phyloP scores from a whole-genome alignment of 2,329 filamentous ascomycete genomes.

The Orbilia oligospora region DNA sequence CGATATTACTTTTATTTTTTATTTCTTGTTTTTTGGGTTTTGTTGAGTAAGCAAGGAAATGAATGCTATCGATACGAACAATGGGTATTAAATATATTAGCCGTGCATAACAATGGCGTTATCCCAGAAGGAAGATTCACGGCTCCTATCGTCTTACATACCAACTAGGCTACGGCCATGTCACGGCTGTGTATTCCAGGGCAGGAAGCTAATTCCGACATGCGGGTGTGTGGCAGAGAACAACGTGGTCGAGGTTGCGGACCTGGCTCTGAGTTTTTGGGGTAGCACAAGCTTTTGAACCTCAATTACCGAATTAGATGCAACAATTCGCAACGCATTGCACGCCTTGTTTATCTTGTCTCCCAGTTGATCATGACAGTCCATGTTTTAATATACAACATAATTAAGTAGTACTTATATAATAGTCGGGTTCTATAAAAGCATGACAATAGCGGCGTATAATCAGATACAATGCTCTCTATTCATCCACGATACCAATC shows the following conservation, averaged over 20 bases:
- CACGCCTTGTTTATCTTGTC: background rate
- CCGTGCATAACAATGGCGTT: background rate
- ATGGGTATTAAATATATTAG: slow-evolving; percentile 8
- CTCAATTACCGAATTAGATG: slow-evolving; percentile 20
- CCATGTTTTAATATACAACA: no score
- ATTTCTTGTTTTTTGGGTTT: background rate
- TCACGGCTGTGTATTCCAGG: slow-evolving; percentile 1
- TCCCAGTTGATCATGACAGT: no score
- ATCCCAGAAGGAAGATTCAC: slow-evolving; percentile 1
- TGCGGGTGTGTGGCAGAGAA: slow-evolving; percentile 3
- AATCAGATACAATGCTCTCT: no score
- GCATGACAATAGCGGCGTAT: no score
- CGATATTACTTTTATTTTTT: background rate
- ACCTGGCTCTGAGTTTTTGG: slow-evolving; percentile 5
- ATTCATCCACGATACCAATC: no score
- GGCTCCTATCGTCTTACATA: slow-evolving; percentile 9
- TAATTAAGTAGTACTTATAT: no score
- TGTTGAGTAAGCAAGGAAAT: no score
- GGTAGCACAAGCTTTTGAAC: slow-evolving; percentile 31
- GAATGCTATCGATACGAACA: background rate
- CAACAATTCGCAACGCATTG: slow-evolving; percentile 37
- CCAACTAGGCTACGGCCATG: slow-evolving; percentile 3
- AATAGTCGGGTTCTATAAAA: no score
- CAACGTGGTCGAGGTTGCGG: slow-evolving; percentile 7
- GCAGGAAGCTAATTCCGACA: background rate